These are phyloP conservation scores for Botrytis pseudocinerea DNA, from an alignment of 2,329 filamentous ascomycete genomes.

Conservation along the genomic window DNA sequence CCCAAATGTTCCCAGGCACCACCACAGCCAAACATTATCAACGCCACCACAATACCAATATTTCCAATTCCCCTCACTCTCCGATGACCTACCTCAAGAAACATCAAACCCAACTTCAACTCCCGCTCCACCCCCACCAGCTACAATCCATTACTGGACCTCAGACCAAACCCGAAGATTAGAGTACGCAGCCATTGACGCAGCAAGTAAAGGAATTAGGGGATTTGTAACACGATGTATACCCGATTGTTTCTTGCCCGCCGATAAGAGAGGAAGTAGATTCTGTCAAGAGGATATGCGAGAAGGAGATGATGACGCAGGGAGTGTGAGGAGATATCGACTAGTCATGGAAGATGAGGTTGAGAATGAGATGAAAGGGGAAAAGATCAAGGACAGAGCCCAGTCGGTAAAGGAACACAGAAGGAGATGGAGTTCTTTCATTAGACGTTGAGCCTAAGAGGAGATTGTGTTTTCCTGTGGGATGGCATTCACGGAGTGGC, in stretches of 20 bases:
- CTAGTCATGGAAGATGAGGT: conserved; percentile 44
- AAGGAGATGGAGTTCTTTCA: conserved; percentile 14
- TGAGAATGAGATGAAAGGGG: background rate
- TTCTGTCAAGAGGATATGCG: conserved; percentile 47
- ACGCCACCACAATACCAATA: conserved; percentile 32
- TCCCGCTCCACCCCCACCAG: conserved; percentile 49
- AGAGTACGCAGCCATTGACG: conserved; percentile 67
- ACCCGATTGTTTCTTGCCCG: conserved; percentile 61
- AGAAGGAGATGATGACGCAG: conserved; percentile 47
- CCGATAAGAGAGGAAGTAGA: conserved; percentile 53
- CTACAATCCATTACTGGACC: conserved; percentile 67
- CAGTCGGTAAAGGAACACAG: background rate
- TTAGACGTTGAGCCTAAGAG: background rate
- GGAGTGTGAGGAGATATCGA: conserved; percentile 63
- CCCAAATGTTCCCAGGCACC: conserved; percentile 18
- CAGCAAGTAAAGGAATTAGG: conserved; percentile 58
- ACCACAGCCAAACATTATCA: conserved; percentile 22
- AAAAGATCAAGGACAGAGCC: background rate
- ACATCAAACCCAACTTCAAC: conserved; percentile 40
- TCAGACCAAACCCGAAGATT: conserved; percentile 61
- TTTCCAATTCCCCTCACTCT: conserved; percentile 39
- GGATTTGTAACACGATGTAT: conserved; percentile 62
- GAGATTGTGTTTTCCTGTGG: background rate
- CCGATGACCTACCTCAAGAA: conserved; percentile 18
- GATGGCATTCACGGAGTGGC: background rate